Evolutionary conservation across 257 asterid species (phyloP).

Genomic region (Nicotiana obtusifolia): DNA sequence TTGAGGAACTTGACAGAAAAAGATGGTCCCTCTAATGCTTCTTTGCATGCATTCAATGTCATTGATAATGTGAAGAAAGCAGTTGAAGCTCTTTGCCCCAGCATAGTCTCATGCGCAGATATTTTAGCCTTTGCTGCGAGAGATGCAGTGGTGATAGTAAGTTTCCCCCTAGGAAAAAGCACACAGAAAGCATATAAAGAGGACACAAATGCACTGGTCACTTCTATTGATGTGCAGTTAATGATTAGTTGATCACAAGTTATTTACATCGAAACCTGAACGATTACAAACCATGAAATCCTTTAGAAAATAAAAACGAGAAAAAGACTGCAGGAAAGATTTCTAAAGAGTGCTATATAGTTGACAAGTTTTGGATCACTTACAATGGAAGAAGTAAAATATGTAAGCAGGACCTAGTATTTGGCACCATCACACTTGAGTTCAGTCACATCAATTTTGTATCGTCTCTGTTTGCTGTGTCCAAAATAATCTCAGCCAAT

Average conservation of each 20-base stretch:
- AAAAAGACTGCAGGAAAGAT: background rate
- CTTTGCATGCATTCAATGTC: constrained; percentile 63
- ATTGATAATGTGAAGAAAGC: constrained; percentile 53
- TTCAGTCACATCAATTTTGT: background rate
- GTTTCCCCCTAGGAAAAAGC: background rate
- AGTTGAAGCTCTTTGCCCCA: constrained; percentile 53
- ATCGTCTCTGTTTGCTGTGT: constrained; percentile 5
- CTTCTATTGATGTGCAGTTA: background rate
- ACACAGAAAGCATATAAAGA: background rate
- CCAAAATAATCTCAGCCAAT: constrained; percentile 72
- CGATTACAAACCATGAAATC: background rate
- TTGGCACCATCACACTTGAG: background rate
- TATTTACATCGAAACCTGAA: background rate
- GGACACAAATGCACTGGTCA: background rate
- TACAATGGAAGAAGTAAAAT: background rate
- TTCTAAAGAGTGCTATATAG: background rate
- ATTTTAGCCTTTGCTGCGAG: constrained; percentile 65
- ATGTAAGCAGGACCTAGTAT: background rate
- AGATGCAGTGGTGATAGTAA: constrained; percentile 55
- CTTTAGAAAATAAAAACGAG: background rate
- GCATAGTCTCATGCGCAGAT: constrained; percentile 61
- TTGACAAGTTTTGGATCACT: background rate
- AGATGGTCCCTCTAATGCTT: constrained; percentile 51
- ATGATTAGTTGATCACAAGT: background rate
- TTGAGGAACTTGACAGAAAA: constrained; percentile 37